These are phyloP conservation scores for Raffaelea deltoideospora DNA, from an alignment of 2,329 filamentous ascomycete species.

Conservation along the genomic window DNA sequence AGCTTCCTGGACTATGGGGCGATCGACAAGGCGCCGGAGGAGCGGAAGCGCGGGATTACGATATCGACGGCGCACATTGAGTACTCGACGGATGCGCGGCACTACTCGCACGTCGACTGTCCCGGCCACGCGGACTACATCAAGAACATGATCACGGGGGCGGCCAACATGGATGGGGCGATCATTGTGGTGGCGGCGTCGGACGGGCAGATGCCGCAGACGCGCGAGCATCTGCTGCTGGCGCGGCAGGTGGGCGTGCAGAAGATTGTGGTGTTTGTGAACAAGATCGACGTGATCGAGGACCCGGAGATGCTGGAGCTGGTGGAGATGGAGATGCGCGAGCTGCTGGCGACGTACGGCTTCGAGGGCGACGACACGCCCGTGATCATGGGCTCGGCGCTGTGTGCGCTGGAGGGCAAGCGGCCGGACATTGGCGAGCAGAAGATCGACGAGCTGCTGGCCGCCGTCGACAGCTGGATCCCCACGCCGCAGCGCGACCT, in stretches of 20 bases:
- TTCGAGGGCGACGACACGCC: conserved; percentile 98
- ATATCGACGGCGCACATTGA: conserved; percentile 98
- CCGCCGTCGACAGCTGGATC: conserved; percentile 89
- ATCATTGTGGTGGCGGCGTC: conserved; percentile 98
- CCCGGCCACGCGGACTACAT: conserved; percentile 99
- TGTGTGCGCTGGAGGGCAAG: conserved; percentile 82
- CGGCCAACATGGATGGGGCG: conserved; percentile 97
- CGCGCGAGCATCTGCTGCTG: conserved; percentile 91
- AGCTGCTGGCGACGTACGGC: conserved; percentile 80
- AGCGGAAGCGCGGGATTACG: conserved; percentile 99
- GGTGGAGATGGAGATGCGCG: conserved; percentile 99
- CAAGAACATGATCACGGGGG: conserved; percentile 99
- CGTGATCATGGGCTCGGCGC: conserved; percentile 90
- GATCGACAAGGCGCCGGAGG: conserved; percentile 98
- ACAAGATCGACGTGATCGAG: conserved; percentile 96
- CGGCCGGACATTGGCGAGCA: conserved; percentile 70
- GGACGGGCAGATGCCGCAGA: conserved; percentile 99
- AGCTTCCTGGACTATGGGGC: conserved; percentile 93
- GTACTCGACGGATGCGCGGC: conserved; percentile 83
- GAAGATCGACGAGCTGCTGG: conserved; percentile 85
- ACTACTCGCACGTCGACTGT: conserved; percentile 99
- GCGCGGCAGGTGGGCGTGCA: conserved; percentile 97
- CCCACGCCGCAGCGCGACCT: conserved; percentile 85
- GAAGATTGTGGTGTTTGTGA: conserved; percentile 97
- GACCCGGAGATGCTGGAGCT: conserved; percentile 99